Evolutionary conservation across 805 yeast species (phyloP).

Genomic region (Yarrowia sp.): DNA sequence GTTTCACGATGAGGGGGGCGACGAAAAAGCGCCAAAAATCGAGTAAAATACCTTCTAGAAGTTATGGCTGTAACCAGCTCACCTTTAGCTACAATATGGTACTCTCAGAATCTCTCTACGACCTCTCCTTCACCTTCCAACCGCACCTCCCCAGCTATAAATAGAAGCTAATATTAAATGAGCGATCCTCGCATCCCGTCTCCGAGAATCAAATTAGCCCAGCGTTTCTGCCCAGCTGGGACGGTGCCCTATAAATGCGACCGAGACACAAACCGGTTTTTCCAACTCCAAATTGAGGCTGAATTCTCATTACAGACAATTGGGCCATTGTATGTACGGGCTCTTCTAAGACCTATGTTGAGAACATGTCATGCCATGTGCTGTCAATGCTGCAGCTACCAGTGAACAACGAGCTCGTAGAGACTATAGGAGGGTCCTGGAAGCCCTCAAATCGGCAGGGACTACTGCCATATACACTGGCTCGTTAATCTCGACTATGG

Average conservation of each 20-base stretch:
- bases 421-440: too few species aligned
- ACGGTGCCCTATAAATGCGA: too few species aligned
- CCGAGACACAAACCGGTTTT: too few species aligned
- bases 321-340: too few species aligned
- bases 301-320: too few species aligned
- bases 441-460: too few species aligned
- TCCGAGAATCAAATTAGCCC: conserved; percentile 25
- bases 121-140: not conserved
- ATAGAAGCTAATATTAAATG: conserved; percentile 33
- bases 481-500: too few species aligned
- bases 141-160: conserved; percentile 12
- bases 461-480: too few species aligned
- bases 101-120: too few species aligned
- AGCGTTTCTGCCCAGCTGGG: too few species aligned
- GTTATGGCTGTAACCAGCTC: not conserved
- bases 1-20: not conserved
- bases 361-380: conserved; percentile 22
- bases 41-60: not conserved
- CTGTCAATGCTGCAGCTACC: conserved; percentile 1
- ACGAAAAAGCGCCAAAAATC: not conserved
- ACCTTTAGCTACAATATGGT: not conserved
- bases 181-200: conserved; percentile 39
- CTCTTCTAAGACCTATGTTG: not conserved
- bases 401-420: too few species aligned
- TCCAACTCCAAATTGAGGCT: too few species aligned